Conservation (phyloP, 78 protist species). For the Cavenderia fasciculata region DNA sequence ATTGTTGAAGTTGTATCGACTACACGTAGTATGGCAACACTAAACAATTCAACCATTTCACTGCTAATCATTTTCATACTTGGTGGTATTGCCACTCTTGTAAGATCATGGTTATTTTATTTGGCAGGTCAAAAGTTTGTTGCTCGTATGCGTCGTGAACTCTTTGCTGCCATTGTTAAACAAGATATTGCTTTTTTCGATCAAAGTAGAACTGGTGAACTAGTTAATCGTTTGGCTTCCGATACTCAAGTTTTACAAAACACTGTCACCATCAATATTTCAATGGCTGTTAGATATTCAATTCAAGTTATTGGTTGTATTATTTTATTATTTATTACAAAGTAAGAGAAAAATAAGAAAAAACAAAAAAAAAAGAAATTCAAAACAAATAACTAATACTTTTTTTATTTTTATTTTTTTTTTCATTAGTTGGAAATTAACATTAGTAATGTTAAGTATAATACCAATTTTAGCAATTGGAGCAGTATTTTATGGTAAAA, state of each 20-base stretch:
- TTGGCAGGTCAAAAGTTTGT: conserved; percentile 83
- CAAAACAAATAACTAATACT: too few species aligned
- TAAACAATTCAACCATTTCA: conserved; percentile 30
- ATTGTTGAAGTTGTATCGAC: conserved; percentile 34
- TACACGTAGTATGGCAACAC: neutral
- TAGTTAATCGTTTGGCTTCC: conserved; percentile 84
- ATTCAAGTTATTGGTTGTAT: conserved; percentile 72
- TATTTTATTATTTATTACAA: conserved; percentile 64
- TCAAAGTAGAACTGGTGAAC: conserved; percentile 90
- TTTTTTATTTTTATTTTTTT: too few species aligned
- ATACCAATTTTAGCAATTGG: conserved; percentile 78
- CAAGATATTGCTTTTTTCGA: conserved; percentile 96
- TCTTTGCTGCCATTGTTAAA: conserved; percentile 75
- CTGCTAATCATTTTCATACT: conserved; percentile 33
- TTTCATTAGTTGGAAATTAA: conserved; percentile 73
- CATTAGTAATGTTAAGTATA: conserved; percentile 83
- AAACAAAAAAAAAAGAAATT: too few species aligned
- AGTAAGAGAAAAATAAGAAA: too few species aligned
- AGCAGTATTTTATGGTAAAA: conserved; percentile 76
- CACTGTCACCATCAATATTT: conserved; percentile 69
- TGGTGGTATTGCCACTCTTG: conserved; percentile 13
- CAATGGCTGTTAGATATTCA: conserved; percentile 69
- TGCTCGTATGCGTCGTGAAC: conserved; percentile 59
- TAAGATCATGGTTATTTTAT: conserved; percentile 29
- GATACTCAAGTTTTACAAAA: conserved; percentile 87